phyloP scores from a whole-genome alignment of 1,139 yeast species.

The Lodderomyces parapsilosis region DNA sequence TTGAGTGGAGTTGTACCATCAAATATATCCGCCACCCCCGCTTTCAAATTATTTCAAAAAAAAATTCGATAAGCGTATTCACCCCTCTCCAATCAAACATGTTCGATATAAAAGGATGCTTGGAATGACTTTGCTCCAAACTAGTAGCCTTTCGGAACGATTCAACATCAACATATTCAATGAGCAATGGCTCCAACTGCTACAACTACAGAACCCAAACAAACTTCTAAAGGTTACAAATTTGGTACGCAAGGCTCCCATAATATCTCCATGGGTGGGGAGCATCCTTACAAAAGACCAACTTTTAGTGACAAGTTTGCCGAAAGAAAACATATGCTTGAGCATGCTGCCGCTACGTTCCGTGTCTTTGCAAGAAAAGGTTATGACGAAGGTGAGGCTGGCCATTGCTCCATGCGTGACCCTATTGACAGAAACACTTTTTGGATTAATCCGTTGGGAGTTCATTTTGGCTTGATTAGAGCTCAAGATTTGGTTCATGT shows the following conservation, averaged over 20 bases:
- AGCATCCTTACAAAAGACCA: conserved; percentile 50
- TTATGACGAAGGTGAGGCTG: conserved; percentile 76
- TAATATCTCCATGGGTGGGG: conserved; percentile 47
- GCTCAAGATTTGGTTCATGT: conserved; percentile 77
- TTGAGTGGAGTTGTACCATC: too few species aligned
- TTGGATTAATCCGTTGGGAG: conserved; percentile 79
- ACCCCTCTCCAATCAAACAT: too few species aligned
- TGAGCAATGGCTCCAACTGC: conserved; percentile 9
- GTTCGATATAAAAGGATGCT: too few species aligned
- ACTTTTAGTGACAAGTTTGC: conserved; percentile 46
- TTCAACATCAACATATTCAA: too few species aligned
- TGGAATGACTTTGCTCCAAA: too few species aligned
- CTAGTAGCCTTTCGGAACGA: neutral
- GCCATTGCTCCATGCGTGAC: conserved; percentile 79
- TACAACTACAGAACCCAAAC: neutral
- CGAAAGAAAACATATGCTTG: conserved; percentile 59
- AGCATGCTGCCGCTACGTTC: conserved; percentile 80
- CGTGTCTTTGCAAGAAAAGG: conserved; percentile 73
- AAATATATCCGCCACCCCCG: too few species aligned
- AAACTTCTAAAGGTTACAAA: conserved; percentile 27
- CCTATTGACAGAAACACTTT: conserved; percentile 69
- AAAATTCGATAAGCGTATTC: too few species aligned
- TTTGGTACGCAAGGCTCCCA: conserved; percentile 41
- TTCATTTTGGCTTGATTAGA: conserved; percentile 64
- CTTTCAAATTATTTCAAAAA: too few species aligned